phyloP scores from a whole-genome alignment of 106 monocot genomes.

The Posidonia australis region DNA sequence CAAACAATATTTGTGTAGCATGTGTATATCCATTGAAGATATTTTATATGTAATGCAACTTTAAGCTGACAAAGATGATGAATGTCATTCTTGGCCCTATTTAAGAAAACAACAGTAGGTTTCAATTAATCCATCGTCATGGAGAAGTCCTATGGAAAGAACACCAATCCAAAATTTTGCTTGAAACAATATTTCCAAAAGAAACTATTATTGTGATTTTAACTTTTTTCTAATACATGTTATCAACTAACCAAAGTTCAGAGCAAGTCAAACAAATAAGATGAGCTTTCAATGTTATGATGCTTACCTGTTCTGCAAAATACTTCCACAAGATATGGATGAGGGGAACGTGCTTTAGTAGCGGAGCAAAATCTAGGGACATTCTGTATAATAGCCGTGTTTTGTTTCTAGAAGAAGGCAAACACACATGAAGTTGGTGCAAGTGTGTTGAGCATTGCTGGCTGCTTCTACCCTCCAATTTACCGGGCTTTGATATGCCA shows the following conservation, averaged over 20 bases:
- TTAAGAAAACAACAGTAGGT: no score
- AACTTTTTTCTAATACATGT: no score
- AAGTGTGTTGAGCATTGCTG: constrained; percentile 79
- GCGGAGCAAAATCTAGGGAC: constrained; percentile 91
- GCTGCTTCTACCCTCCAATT: constrained; percentile 68
- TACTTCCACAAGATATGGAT: constrained; percentile 82
- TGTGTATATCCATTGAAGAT: no score
- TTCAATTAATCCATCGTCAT: no score
- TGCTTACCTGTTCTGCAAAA: constrained; percentile 74
- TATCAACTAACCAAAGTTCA: neutral
- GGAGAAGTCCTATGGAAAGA: no score
- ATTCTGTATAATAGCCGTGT: constrained; percentile 87
- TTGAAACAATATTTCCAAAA: no score
- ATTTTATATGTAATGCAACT: no score
- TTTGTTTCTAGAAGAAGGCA: constrained; percentile 85
- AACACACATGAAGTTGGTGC: constrained; percentile 90
- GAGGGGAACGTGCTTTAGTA: constrained; percentile 71
- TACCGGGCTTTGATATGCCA: constrained; percentile 95
- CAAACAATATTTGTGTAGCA: no score
- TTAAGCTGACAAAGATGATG: no score
- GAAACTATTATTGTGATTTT: no score
- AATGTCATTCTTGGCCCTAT: no score
- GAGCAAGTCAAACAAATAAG: neutral
- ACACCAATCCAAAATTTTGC: no score
- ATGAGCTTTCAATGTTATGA: neutral